Base-by-base conservation (phyloP, 768 basidiomycete species). In the Omphalotus guepiniiformis region DNA sequence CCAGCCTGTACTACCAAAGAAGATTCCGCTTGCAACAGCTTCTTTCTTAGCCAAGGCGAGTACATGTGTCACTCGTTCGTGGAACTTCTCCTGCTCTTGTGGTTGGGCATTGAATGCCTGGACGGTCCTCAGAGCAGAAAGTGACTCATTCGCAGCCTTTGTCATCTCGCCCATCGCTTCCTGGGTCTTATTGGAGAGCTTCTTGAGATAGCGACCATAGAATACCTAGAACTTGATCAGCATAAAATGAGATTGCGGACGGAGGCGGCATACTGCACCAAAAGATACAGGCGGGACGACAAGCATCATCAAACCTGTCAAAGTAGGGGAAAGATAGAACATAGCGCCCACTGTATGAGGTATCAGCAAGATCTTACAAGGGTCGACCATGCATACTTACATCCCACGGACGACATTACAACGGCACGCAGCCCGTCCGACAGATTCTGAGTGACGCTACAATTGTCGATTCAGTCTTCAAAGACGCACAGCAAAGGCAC, bases 151-250 rank as follows among this genome's bases (percentile, higher is more conserved):
- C 4, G 94, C 93, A 11, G 90, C 83, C 78, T 89, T 93, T 26
- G 93, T 91, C 93, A 95, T 93, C 47, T 95, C 93, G 47, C 94
- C 94, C 43, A 96, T 78, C 1, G 94, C 92, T 58, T 93, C 93
- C 63, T 99, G 95, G 5, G 95, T 94, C 58, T 83, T 72, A 57
- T 90, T 92, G 6, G 91, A 91, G 3, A 99, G 78, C 51, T 83
- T 86, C 62, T 93, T 92, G 45, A 99, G 69, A 66, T 97, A 99
- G 11, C 93, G 82, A 53, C 95, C 94, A 58, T 99, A 99, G 63
- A 93, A 88, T 11, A 97, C 90, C 88, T 95, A 52, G 13, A 0
- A n/a, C 13, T 5, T 45, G 50, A 37, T 46, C n/a, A 46, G 34
- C n/a, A 39, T 16, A 22, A 39, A 2, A 15, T n/a, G 28, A 6